Base-by-base conservation (phyloP, 2,329 filamentous ascomycete genomes). In the Furcasterigmium sp. region DNA sequence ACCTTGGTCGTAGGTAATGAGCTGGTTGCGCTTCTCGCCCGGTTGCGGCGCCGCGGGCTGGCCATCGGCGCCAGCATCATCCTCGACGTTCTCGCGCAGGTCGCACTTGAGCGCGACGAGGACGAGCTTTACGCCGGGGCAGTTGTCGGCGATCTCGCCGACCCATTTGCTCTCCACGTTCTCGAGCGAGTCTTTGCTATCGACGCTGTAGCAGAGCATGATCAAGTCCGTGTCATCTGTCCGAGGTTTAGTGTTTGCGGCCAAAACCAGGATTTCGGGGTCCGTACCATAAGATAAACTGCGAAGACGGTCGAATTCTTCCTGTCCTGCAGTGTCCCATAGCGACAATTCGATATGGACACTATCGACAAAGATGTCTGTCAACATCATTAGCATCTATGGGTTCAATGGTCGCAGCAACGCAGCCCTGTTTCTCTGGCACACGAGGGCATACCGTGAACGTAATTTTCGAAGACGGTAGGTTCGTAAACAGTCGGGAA, bases 81-180 rank as follows among this genome's bases (percentile, higher is more conserved):
- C 85, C 29, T 78, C 80, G 50, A 71, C 70, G 43, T 81, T 78
- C 68, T 96, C 91, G 53, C 93, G 81, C 58, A 98, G 70, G 68
- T 98, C 93, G 70, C 93, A 98, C 72, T 98, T 98, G 54, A 98
- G 78, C 19, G 93, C 93, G 5, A 96, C 91, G 8, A 98, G 77
- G 15, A 98, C 93, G 37, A 98, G 80, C 66, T 94, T 95, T 51
- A 96, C 93, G 46, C 86, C 88, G 2, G 90, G 89, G 68, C 93
- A 97, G 69, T 98, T 96, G 69, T 98, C 93, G 50, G 91, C 87
- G 53, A 98, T 98, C 68, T 98, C 93, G 49, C 88, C 86, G 5
- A 96, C 88, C 93, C 93, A 98, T 70, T 98, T 98, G 55, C 88
- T 91, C 65, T 95, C 90, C 48, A 98, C 90, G 78, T 98, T 98